A percentile compares a stretch with the other conserved stretches of the same genome.
Conservation (phyloP, 768 basidiomycete genomes). For the Tricholoma terreum region DNA sequence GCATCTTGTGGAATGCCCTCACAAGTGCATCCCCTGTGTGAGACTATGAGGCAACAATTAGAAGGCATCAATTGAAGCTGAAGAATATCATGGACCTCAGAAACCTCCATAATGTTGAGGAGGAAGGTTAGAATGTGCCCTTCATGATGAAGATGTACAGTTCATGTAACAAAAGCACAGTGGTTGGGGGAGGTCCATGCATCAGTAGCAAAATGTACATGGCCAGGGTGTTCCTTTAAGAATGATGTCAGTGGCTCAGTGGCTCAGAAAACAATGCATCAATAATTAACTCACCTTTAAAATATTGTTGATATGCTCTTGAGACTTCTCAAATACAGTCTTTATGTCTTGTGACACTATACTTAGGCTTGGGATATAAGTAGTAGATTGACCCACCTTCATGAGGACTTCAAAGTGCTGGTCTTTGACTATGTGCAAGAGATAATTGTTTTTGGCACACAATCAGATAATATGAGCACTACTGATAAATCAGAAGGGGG, state of each 20-base stretch:
- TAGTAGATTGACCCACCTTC: neutral
- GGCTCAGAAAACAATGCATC: no score
- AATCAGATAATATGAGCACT: neutral
- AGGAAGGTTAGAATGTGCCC: neutral
- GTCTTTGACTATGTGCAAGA: neutral
- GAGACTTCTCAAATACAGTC: neutral
- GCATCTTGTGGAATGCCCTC: no score
- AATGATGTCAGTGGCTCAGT: no score
- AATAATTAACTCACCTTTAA: neutral
- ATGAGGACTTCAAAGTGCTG: neutral
- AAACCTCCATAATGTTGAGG: neutral
- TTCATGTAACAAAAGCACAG: neutral
- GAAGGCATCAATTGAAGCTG: no score
- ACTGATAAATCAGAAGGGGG: neutral
- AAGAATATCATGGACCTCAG: neutral
- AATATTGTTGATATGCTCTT: neutral
- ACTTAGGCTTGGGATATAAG: neutral
- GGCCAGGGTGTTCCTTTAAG: neutral
- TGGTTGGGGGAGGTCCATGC: neutral
- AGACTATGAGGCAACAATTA: conserved; percentile 8
- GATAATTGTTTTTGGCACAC: neutral
- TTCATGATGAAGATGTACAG: neutral
- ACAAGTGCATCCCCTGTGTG: no score
- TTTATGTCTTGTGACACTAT: neutral
- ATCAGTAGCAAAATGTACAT: neutral